phyloP scores from a whole-genome alignment of 2,329 filamentous ascomycete species.

The Aspergillus fischeri region DNA sequence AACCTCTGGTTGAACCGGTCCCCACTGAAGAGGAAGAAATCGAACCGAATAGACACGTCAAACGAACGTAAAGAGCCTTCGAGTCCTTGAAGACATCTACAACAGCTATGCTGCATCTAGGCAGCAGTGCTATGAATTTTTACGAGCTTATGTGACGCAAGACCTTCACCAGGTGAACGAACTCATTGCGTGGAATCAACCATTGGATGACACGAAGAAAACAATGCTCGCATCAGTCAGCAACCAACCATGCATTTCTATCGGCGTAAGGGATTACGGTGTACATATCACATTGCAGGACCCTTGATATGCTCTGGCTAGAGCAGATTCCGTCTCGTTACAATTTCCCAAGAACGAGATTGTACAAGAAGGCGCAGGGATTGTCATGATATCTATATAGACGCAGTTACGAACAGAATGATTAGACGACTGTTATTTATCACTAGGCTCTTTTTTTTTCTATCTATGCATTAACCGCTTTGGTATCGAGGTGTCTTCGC shows the following conservation, averaged over 20 bases:
- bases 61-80: conserved; percentile 21
- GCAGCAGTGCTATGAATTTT: background rate
- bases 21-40: conserved; percentile 12
- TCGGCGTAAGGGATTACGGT: background rate
- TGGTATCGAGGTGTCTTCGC: background rate
- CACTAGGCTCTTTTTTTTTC: no score
- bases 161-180: background rate
- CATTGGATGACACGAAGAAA: background rate
- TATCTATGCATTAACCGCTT: background rate
- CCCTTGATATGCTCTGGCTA: background rate
- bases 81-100: background rate
- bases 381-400: background rate
- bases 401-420: background rate
- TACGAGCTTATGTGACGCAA: background rate
- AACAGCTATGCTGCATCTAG: background rate
- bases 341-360: background rate
- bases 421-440: background rate
- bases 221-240: background rate
- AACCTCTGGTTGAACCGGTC: conserved; percentile 11
- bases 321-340: background rate
- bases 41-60: conserved; percentile 18
- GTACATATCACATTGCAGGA: background rate
- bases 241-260: background rate
- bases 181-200: background rate
- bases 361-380: background rate